Evolutionary conservation across 352 stramenopile species (phyloP).

Genomic region (Pythium chondricola): DNA sequence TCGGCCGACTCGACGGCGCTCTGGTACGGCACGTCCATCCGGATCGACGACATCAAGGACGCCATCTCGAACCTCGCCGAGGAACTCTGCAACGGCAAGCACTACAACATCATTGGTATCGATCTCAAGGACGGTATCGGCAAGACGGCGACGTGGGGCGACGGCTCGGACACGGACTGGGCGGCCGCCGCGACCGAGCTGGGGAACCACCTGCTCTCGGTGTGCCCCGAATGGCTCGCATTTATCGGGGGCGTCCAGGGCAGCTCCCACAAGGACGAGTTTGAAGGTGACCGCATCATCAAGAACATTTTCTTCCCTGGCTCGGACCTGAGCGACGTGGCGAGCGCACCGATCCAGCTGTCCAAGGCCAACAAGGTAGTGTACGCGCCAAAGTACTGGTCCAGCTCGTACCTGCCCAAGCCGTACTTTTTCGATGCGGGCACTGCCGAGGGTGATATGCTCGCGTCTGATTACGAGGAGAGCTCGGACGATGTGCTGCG

Average conservation of each 20-base stretch:
- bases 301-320: conserved; percentile 68
- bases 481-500: conserved; percentile 40
- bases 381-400: conserved; percentile 76
- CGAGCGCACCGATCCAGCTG: conserved; percentile 46
- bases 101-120: conserved; percentile 84
- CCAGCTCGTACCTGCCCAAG: conserved; percentile 51
- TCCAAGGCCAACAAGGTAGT: conserved; percentile 62
- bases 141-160: conserved; percentile 65
- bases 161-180: conserved; percentile 75
- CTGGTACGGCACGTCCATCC: conserved; percentile 77
- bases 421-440: conserved; percentile 68
- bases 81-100: conserved; percentile 66
- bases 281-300: conserved; percentile 35
- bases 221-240: conserved; percentile 69
- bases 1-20: conserved; percentile 37
- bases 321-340: conserved; percentile 55
- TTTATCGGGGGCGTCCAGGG: conserved; percentile 74
- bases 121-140: conserved; percentile 73
- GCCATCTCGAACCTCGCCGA: conserved; percentile 69
- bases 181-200: conserved; percentile 55
- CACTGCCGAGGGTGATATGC: conserved; percentile 36
- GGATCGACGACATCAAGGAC: conserved; percentile 63
- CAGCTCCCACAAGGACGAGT: conserved; percentile 60
- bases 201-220: conserved; percentile 53
- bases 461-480: conserved; percentile 63